Evolutionary conservation across 2,329 filamentous ascomycete genomes (phyloP), one percentile per base, ranked within the genome.

Genomic region (Colletotrichum theobromicola): DNA sequence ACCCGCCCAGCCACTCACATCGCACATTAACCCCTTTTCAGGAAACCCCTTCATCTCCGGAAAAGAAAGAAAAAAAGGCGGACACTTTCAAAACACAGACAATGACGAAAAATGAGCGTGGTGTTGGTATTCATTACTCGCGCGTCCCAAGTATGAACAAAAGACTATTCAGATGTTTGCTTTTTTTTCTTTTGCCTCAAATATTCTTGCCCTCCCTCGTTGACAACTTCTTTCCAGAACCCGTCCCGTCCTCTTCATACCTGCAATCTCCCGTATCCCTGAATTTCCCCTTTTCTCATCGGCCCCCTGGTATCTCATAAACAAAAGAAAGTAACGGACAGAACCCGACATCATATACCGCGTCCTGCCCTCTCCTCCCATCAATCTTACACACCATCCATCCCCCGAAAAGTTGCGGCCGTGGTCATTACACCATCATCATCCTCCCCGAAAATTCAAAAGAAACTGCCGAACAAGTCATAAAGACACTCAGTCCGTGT

Each of bases 401-500:
- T 2, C 50, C 7, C 24, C 8, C n/a, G 0, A 7, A 24, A 24
- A 7, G n/a, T n/a, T 5, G 24, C 30, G 64, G 64, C 50, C 64
- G 64, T 67, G 26, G 24, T 32, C 18, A 21, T 58, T 28, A 42
- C 50, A 67, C 57, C 18, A 42, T 26, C 63, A 26, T 18, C 46
- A n/a, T 18, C 32, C 46, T 24, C 32, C 50, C 46, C 50, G 15
- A 8, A n/a, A n/a, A 42, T 30, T 57, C 26, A 67, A 15, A 26
- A 18, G 57, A 58, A 50, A n/a, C 16, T n/a, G n/a, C 34, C 10
- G 1, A 46, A 46, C 34, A 42, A 4, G 9, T 28, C 63, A 18
- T 34, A 13, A 28, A 15, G 2, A 15, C 16, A 18, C 34, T 77
- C 72, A 84, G 69, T 87, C 83, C 10, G 79, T 80, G 34, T 89